These are phyloP conservation scores for Pyronema omphalodes DNA, from an alignment of 495 filamentous ascomycete genomes.

Conservation along the genomic window DNA sequence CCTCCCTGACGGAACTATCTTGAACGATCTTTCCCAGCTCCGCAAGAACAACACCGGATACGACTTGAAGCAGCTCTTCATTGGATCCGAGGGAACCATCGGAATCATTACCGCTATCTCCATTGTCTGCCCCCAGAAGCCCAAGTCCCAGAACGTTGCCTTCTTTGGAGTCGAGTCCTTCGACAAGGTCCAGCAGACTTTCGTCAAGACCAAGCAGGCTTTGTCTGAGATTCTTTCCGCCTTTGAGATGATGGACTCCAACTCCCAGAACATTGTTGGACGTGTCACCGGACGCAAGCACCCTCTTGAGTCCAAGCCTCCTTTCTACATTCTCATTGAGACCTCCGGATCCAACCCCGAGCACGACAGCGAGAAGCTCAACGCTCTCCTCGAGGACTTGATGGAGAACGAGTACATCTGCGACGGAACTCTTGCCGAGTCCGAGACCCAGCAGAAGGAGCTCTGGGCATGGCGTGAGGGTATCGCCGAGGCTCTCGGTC, in stretches of 20 bases:
- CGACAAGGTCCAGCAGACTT: slow-evolving; percentile 67
- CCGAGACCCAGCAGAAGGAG: slow-evolving; percentile 69
- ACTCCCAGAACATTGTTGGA: slow-evolving; percentile 56
- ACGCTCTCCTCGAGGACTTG: slow-evolving; percentile 70
- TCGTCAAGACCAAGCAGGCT: slow-evolving; percentile 69
- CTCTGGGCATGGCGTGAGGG: slow-evolving; percentile 91
- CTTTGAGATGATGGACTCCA: slow-evolving; percentile 89
- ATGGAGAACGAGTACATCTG: slow-evolving; percentile 66
- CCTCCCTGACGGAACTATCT: slow-evolving; percentile 72
- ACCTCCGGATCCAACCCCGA: slow-evolving; percentile 87
- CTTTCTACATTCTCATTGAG: slow-evolving; percentile 93
- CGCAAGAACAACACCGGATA: slow-evolving; percentile 98
- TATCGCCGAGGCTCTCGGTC: slow-evolving; percentile 68
- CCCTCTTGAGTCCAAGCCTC: slow-evolving; percentile 63
- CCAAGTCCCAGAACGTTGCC: slow-evolving; percentile 71
- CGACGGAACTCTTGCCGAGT: slow-evolving; percentile 78
- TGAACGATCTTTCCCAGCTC: slow-evolving; percentile 68
- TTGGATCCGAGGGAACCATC: slow-evolving; percentile 84
- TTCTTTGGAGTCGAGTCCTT: slow-evolving; percentile 74
- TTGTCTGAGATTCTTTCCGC: slow-evolving; percentile 89
- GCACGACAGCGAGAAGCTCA: slow-evolving; percentile 73
- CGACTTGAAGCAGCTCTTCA: slow-evolving; percentile 93
- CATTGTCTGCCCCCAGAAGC: slow-evolving; percentile 70
- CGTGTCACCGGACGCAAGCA: slow-evolving; percentile 54
- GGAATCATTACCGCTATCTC: slow-evolving; percentile 83